Conservation (phyloP, 495 filamentous ascomycete genomes). For the Aspergillus haitiensis region DNA sequence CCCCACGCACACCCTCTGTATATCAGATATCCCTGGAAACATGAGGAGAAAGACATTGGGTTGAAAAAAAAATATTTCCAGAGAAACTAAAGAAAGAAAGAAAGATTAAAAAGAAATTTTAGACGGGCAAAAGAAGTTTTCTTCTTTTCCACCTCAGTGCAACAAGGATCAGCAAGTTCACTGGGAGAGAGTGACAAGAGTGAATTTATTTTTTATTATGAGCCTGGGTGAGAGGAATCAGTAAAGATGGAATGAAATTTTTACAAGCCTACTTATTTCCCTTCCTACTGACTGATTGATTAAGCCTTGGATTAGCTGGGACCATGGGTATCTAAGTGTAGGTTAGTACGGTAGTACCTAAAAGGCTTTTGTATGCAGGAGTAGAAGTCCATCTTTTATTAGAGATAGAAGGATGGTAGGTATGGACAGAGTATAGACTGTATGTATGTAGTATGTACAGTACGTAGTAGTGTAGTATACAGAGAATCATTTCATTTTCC, state of each 20-base stretch:
- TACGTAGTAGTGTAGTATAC: neutral
- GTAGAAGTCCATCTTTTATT: too few species aligned
- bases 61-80: neutral
- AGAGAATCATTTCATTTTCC: neutral
- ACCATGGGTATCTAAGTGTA: too few species aligned
- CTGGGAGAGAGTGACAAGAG: slow-evolving; percentile 5
- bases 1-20: neutral
- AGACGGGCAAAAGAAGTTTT: neutral
- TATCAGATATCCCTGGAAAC: slow-evolving; percentile 5
- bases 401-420: too few species aligned
- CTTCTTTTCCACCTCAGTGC: neutral
- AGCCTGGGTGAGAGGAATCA: slow-evolving; percentile 12
- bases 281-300: slow-evolving; percentile 19
- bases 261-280: slow-evolving; percentile 9
- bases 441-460: neutral
- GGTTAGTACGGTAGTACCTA: too few species aligned
- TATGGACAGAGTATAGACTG: neutral
- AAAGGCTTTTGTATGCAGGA: too few species aligned
- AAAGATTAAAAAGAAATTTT: neutral
- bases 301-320: neutral
- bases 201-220: slow-evolving; percentile 19
- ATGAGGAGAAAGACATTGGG: slow-evolving; percentile 9
- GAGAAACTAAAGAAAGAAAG: too few species aligned
- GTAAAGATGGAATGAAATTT: slow-evolving; percentile 24
- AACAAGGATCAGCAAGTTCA: slow-evolving; percentile 13